These are phyloP conservation scores for Strigomonas galati DNA, from an alignment of 208 protist species.

Conservation along the genomic window DNA sequence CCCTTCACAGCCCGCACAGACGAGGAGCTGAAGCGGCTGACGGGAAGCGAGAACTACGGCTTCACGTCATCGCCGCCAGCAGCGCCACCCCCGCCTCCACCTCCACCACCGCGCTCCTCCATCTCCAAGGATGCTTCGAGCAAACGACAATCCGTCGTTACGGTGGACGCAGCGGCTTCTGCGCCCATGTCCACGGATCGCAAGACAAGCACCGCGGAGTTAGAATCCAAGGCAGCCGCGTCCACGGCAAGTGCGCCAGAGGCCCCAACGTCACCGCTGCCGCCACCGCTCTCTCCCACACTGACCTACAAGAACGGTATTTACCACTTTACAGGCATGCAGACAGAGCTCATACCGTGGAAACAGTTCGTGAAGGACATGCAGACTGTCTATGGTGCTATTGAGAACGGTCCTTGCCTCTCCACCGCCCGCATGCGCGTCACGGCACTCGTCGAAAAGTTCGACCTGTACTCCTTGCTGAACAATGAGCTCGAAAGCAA, in stretches of 20 bases:
- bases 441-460: conserved; percentile 74
- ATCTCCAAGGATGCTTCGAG: background rate
- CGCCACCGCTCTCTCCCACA: conserved; percentile 13
- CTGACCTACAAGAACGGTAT: conserved; percentile 42
- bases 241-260: background rate
- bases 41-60: background rate
- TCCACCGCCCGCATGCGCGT: conserved; percentile 73
- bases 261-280: too few relatives aligned
- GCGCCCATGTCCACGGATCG: too few relatives aligned
- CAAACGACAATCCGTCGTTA: background rate
- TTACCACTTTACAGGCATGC: conserved; percentile 58
- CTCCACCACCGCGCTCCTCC: background rate
- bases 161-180: too few relatives aligned
- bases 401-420: conserved; percentile 86
- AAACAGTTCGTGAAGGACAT: conserved; percentile 71
- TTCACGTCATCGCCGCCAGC: background rate
- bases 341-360: conserved; percentile 67
- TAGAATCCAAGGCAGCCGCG: too few relatives aligned
- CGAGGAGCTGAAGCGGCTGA: conserved; percentile 4
- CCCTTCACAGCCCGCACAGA: background rate
- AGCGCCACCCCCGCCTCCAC: background rate
- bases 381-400: conserved; percentile 51
- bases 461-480: conserved; percentile 75
- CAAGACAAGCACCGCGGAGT: too few relatives aligned
- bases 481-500: conserved; percentile 67